Base-by-base conservation (phyloP, 257 asterid genomes). In the Solanum habrochaites region DNA sequence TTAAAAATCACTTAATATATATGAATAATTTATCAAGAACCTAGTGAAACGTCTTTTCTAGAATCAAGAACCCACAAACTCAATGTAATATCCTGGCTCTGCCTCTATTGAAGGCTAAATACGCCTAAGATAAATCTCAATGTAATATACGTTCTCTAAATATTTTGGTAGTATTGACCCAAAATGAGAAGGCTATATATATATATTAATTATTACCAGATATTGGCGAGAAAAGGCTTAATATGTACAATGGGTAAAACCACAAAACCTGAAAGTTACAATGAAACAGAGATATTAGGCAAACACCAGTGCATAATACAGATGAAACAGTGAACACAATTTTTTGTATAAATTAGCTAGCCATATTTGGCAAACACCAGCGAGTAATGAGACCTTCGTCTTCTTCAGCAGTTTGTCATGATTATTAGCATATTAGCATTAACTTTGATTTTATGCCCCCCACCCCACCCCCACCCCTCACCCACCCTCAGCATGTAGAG, bases 241-340 rank as follows among this genome's bases (percentile, higher is more conserved):
- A 93, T 87, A 97, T 88, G 93, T 97, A 97, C 96, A 97, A 89
- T 23, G 99, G 99, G 89, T 93, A 97, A 94, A 97, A 97, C 99
- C 99, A 97, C 89, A 93, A 92, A 70, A 97, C 95, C 99, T 97
- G 96, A 71, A 85, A 86, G 74, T 58, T 85, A 75, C 25, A 84
- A 71, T 67, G 85, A 84, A 78, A 85, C 85, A 77, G 83, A 87
- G 75, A 85, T 87, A 87, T 77, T 87, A 85, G 14, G 85, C 69
- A 80, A 47, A 47, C 18, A 18, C 16, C 67, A 47, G 27, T 18
- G 8, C 5, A 80, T 80, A 45, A 47, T 47, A 47, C 67, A 80
- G 67, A 80, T 11, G 29, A 15, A 80, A 47, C 85, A 47, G 35
- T 29, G 23, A 47, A 47, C 66, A 45, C 29, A 1, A 6, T 13